A percentile compares a stretch with the other conserved stretches of the same genome.
These are phyloP conservation scores for Hypoxylon sp. DNA, from an alignment of 2,329 filamentous ascomycete species.

Conservation along the genomic window DNA sequence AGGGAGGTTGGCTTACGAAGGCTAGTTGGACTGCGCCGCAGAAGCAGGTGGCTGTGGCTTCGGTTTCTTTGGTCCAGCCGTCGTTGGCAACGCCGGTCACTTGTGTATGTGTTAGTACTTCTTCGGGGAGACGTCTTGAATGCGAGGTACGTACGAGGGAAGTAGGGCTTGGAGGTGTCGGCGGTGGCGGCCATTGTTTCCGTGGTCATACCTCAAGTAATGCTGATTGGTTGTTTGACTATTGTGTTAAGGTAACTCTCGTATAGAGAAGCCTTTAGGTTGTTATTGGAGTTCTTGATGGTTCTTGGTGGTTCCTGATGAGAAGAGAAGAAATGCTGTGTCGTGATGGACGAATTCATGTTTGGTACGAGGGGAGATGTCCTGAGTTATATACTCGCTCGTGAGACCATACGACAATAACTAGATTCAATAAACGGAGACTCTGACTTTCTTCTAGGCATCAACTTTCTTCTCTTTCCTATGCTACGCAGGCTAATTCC, in stretches of 20 bases:
- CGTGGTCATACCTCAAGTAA: conserved; percentile 2
- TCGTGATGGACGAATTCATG: not conserved
- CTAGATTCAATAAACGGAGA: not conserved
- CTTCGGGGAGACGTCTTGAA: not conserved
- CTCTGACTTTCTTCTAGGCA: not conserved
- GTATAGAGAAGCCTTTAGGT: not conserved
- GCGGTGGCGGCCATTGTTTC: conserved; percentile 27
- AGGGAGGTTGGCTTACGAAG: conserved; percentile 56
- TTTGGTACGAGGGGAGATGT: not conserved
- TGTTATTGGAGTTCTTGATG: not conserved
- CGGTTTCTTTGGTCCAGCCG: conserved; percentile 58
- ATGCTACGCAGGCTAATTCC: conserved; percentile 1
- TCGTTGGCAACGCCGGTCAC: conserved; percentile 54
- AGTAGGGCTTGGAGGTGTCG: conserved; percentile 35
- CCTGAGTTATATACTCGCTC: conserved; percentile 8
- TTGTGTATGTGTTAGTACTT: conserved; percentile 48
- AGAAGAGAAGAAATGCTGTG: not conserved
- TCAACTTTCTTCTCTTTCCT: not conserved
- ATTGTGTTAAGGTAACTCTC: not conserved
- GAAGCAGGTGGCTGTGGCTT: conserved; percentile 69
- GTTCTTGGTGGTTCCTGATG: not conserved
- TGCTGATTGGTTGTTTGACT: not conserved
- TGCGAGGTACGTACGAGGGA: not conserved
- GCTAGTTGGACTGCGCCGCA: conserved; percentile 67
- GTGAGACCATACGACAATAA: not conserved